Evolutionary conservation across 164 flowering plant genomes (phyloP), one percentile per base, ranked within the genome.

Genomic region (Liriodendron chinense): DNA sequence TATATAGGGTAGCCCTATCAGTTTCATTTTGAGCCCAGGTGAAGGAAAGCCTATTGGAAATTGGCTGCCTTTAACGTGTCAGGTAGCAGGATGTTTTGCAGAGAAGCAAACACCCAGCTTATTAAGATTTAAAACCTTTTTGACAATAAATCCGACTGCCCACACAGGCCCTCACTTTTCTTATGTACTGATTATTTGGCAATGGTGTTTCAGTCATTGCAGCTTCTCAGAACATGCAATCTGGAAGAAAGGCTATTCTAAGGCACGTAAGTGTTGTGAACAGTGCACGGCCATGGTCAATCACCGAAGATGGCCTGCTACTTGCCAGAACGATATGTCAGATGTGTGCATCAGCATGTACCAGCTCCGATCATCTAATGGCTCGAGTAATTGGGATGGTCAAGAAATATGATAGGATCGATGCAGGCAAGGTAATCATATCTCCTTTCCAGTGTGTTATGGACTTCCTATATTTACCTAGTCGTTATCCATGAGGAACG

Each of bases 361-460:
- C 78, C 59, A 77, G 68, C 79, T 76, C 82, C 59, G 87, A 87
- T 57, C 79, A 87, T 71, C 73, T 87, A 49, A 76, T 86, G 84
- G 80, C 82, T 53, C 90, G 83, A 74, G 97, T 91, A 43, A 77
- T 91, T 65, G 82, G 73, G 21, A 80, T 92, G 80, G 95, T 91
- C 43, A 91, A 90, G 88, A 85, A 87, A 68, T 90, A 83, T 78
- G 92, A 87, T 74, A 87, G 78, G 67, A 82, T 83, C 25, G 91
- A 91, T 80, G 80, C 85, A 71, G 26, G 78, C 50, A 87, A 87
- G 92, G 95, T 92, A 80, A 71, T 73, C 50, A 65, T 20, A 5
- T 63, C 10, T 22, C 6, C 24, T 63, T 63, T 63, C 66, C 59
- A 53, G 43, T 7, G 7, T 34, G 43, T 34, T 34, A 34, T 34